Base-by-base conservation (phyloP, 2,329 filamentous ascomycete species). In the Eutypa lata region DNA sequence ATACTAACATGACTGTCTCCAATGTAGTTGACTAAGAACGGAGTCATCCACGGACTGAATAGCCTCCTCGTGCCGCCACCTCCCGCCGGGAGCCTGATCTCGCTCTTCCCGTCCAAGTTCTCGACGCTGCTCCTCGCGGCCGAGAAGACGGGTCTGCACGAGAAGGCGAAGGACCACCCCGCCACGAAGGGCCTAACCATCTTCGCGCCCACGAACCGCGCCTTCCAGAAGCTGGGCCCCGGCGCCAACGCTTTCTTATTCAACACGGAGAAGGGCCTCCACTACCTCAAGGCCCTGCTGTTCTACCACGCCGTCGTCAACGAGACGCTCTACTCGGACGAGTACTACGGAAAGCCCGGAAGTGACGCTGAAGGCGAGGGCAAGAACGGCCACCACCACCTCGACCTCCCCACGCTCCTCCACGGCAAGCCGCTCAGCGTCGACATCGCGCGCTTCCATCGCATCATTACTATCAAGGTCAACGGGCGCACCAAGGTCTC, bases 201-300 rank as follows among this genome's bases (percentile, higher is more conserved):
- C 55, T 95, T 96, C 63, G 89, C 88, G 0, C 91, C 92, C 0
- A 83, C 81, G 45, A 96, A 97, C 77, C 73, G 72, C 4, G 92
- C 91, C n/a, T 96, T 93, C 75, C 67, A 80, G 62, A 82, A 82
- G 59, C 84, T 97, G 1, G 90, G 91, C 0, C 79, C 82, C 1
- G 77, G 69, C 51, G 82, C 87, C 62, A 95, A 93, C 65, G 89
- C 86, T 21, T 97, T 96, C 78, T 77, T 97, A 3, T 97, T 97
- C 79, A 81, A 80, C 69, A 89, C 87, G 53, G 76, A 82, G 26
- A 81, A 78, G 49, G 92, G 92, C 2, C 76, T 80, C 57, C 86
- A 86, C 68, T 96, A 90, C 67, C 80, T 97, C 18, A 84, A 82
- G 59, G 90, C 90, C 0, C 74, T 96, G 45, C 76, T 70, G 40